These are phyloP conservation scores for Globisporangium camurandrum DNA, from an alignment of 352 stramenopile species.

Conservation along the genomic window DNA sequence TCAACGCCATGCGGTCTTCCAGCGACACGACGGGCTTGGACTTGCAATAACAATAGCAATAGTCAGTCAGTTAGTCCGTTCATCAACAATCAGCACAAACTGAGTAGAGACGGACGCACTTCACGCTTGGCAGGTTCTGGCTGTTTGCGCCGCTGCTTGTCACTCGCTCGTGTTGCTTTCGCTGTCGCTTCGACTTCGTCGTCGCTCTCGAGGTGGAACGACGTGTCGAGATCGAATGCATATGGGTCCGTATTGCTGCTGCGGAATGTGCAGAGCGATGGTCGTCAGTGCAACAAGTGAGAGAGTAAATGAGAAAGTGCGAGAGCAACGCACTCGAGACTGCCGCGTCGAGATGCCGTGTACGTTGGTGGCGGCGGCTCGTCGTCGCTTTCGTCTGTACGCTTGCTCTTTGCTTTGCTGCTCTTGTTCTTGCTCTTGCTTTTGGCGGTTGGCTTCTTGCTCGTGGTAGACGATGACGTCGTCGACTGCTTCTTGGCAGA, in stretches of 20 bases:
- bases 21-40: slow-evolving; percentile 30
- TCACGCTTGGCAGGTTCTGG: slow-evolving; percentile 22
- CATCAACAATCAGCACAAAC: not conserved
- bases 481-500: slow-evolving; percentile 14
- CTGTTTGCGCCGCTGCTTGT: slow-evolving; percentile 6
- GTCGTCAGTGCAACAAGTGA: too few relatives aligned
- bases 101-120: slow-evolving; percentile 7
- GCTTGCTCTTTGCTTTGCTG: slow-evolving; percentile 15
- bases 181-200: slow-evolving; percentile 14
- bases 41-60: too few relatives aligned
- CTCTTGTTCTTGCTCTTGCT: slow-evolving; percentile 10
- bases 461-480: slow-evolving; percentile 1
- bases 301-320: not conserved
- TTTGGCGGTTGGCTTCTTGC: slow-evolving; percentile 18
- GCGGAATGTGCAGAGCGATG: too few relatives aligned
- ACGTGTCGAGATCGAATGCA: slow-evolving; percentile 52
- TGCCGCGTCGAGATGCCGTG: slow-evolving; percentile 18
- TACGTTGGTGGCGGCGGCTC: slow-evolving; percentile 54
- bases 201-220: slow-evolving; percentile 20
- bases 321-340: slow-evolving; percentile 19
- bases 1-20: slow-evolving; percentile 68
- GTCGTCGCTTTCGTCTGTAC: slow-evolving; percentile 13
- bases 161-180: slow-evolving; percentile 21
- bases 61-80: too few relatives aligned
- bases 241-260: slow-evolving; percentile 53